Evolutionary conservation across 805 yeast genomes (phyloP).

Genomic region (Starmerella vaccinii): DNA sequence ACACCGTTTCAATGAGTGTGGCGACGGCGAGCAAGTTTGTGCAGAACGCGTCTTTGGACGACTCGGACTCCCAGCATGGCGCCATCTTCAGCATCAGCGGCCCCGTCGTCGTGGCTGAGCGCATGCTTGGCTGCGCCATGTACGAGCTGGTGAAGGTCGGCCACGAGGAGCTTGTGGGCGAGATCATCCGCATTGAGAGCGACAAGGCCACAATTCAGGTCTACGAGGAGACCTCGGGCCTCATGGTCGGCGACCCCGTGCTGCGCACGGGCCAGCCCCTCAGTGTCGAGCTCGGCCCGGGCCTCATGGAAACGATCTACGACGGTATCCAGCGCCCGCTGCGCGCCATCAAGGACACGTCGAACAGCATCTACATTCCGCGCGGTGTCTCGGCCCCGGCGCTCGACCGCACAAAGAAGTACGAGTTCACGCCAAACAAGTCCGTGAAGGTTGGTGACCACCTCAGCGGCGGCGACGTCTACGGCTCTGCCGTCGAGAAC

Average conservation of each 20-base stretch:
- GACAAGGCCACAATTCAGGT: constrained; percentile 98
- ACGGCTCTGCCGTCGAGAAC: constrained; percentile 88
- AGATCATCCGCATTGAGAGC: constrained; percentile 90
- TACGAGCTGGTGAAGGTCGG: constrained; percentile 97
- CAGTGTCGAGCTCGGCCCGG: constrained; percentile 98
- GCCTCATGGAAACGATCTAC: constrained; percentile 96
- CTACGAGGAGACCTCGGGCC: constrained; percentile 98
- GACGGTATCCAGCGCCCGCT: constrained; percentile 99
- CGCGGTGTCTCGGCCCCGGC: constrained; percentile 98
- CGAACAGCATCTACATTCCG: constrained; percentile 93
- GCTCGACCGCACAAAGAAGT: constrained; percentile 67
- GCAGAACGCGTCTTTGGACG: constrained; percentile 66
- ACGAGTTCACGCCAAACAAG: constrained; percentile 72
- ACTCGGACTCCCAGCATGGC: constrained; percentile 63
- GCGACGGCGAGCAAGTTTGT: constrained; percentile 95
- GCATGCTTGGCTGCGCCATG: constrained; percentile 99
- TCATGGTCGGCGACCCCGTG: constrained; percentile 98
- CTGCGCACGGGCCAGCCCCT: constrained; percentile 97
- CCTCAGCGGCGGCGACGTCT: constrained; percentile 95
- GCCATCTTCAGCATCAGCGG: constrained; percentile 89
- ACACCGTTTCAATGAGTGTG: constrained; percentile 30
- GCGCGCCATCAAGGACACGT: constrained; percentile 75
- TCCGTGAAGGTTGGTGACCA: constrained; percentile 84
- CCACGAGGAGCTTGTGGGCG: constrained; percentile 94
- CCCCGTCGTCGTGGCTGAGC: constrained; percentile 94